Conservation (phyloP, 768 basidiomycete genomes). For the Leccinum subgranulosum region DNA sequence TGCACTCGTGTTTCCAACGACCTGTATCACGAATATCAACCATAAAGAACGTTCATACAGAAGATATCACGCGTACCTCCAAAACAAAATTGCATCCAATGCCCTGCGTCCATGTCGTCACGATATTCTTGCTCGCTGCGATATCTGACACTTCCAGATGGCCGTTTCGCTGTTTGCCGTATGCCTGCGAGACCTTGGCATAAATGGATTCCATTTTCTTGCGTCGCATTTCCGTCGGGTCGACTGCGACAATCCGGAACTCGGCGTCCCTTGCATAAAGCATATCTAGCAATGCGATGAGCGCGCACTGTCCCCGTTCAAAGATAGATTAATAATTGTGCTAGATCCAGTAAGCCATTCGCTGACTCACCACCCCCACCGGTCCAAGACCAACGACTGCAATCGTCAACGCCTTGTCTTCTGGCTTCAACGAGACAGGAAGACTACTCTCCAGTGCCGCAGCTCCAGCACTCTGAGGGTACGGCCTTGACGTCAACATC, state of each 20-base stretch:
- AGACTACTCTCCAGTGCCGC: slow-evolving; percentile 1
- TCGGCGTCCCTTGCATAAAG: slow-evolving; percentile 43
- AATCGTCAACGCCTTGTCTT: slow-evolving; percentile 54
- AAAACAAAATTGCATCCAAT: slow-evolving; percentile 64
- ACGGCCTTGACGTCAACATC: slow-evolving; percentile 54
- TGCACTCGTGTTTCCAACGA: slow-evolving; percentile 67
- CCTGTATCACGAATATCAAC: slow-evolving; percentile 34
- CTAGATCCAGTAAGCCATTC: background rate
- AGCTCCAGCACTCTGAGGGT: slow-evolving; percentile 40
- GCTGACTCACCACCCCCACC: slow-evolving; percentile 57
- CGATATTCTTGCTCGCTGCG: slow-evolving; percentile 47
- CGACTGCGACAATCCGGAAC: slow-evolving; percentile 62
- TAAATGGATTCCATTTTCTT: slow-evolving; percentile 61
- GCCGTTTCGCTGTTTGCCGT: slow-evolving; percentile 27
- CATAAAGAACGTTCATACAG: background rate
- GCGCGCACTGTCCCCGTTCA: slow-evolving; percentile 45
- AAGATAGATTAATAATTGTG: background rate
- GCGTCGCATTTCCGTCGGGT: slow-evolving; percentile 54
- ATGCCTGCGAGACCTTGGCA: slow-evolving; percentile 45
- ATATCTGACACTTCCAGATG: slow-evolving; percentile 50
- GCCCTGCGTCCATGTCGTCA: slow-evolving; percentile 51
- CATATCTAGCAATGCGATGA: slow-evolving; percentile 61
- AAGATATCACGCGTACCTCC: slow-evolving; percentile 45
- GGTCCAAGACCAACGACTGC: slow-evolving; percentile 77
- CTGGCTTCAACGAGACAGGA: slow-evolving; percentile 33